These are phyloP conservation scores for Colletotrichum sansevieriae DNA, from an alignment of 2,329 filamentous ascomycete genomes.

Conservation along the genomic window DNA sequence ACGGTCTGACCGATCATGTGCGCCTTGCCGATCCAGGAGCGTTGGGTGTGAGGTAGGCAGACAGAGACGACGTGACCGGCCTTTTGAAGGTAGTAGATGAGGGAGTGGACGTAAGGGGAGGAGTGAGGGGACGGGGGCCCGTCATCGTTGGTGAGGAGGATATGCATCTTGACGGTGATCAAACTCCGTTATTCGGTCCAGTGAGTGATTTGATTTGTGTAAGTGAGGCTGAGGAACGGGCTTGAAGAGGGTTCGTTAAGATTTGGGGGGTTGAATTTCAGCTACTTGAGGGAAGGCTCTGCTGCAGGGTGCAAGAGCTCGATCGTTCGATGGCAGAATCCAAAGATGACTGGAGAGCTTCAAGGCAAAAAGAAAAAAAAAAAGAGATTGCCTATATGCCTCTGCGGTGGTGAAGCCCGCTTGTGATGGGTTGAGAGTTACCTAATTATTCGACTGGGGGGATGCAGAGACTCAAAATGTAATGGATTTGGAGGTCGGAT, in stretches of 20 bases:
- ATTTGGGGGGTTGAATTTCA: constrained; percentile 12
- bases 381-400: neutral
- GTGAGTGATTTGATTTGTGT: neutral
- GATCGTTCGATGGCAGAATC: constrained; percentile 5
- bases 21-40: constrained; percentile 98
- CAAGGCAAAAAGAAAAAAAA: neutral
- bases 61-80: constrained; percentile 92
- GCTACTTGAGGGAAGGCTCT: constrained; percentile 14
- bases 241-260: neutral
- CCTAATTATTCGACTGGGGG: constrained; percentile 23
- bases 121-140: constrained; percentile 83
- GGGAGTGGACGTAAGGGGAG: constrained; percentile 83
- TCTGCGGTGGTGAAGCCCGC: neutral
- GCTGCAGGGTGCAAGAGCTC: constrained; percentile 2
- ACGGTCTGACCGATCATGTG: constrained; percentile 93
- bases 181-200: neutral
- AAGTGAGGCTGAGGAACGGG: neutral
- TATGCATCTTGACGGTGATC: constrained; percentile 63
- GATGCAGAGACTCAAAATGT: constrained; percentile 15
- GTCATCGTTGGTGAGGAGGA: constrained; percentile 82
- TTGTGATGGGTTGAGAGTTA: constrained; percentile 30
- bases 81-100: constrained; percentile 77
- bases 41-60: constrained; percentile 89
- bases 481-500: constrained; percentile 13
- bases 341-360: neutral